These are phyloP conservation scores for Akebia trifoliata DNA, from an alignment of 164 flowering plant species.

Conservation along the genomic window DNA sequence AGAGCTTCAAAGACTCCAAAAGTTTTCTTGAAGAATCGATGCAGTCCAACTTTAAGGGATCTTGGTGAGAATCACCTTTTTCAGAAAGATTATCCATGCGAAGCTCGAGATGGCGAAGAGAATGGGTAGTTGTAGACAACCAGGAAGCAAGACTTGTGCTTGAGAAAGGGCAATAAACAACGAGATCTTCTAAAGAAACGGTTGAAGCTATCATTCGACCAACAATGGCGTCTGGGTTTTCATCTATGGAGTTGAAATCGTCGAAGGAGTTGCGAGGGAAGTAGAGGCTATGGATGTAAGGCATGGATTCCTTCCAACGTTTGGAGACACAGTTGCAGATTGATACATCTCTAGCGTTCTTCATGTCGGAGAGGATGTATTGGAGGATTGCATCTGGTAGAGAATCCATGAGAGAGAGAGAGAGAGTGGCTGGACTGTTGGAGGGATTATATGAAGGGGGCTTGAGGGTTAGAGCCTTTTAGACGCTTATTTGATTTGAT, in stretches of 20 bases:
- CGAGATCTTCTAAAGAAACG: conserved; percentile 49
- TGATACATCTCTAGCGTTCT: conserved; percentile 65
- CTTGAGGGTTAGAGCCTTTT: not conserved
- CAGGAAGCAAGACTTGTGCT: conserved; percentile 55
- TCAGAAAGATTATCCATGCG: conserved; percentile 62
- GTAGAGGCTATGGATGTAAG: conserved; percentile 47
- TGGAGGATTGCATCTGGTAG: conserved; percentile 70
- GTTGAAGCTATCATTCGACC: conserved; percentile 40
- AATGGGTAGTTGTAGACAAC: conserved; percentile 31
- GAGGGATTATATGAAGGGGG: not conserved
- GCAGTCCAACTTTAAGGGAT: conserved; percentile 50
- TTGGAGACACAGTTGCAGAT: conserved; percentile 66
- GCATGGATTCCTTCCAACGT: conserved; percentile 64
- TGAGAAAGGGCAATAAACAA: conserved; percentile 71
- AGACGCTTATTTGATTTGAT: no score
- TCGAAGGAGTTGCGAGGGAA: conserved; percentile 74
- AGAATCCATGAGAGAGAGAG: not conserved
- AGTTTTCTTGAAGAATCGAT: conserved; percentile 36
- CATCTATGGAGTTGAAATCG: conserved; percentile 12
- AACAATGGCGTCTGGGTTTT: conserved; percentile 37
- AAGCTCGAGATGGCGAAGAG: conserved; percentile 68
- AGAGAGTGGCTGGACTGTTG: not conserved
- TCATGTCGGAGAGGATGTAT: conserved; percentile 52
- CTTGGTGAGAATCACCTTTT: conserved; percentile 18
- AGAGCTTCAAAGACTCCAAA: conserved; percentile 63